Conservation (phyloP, 1,284 basidiomycete genomes). For the Ganoderma leucocontextum region DNA sequence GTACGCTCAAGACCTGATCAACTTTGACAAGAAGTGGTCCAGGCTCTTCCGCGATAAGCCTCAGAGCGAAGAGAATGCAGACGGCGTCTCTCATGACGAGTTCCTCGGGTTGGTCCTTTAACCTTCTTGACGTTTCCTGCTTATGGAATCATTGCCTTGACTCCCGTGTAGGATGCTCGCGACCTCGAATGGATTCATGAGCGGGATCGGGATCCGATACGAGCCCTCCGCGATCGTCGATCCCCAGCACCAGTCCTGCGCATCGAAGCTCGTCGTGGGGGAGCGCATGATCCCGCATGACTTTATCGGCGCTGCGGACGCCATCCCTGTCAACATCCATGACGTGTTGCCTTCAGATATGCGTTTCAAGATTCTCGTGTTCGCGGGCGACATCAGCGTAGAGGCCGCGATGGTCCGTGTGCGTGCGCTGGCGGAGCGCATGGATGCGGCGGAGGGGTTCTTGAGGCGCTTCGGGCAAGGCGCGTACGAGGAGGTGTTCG, state of each 20-base stretch:
- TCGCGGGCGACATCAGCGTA: slow-evolving; percentile 63
- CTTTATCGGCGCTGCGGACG: slow-evolving; percentile 71
- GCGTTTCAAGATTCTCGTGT: slow-evolving; percentile 78
- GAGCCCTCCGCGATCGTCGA: slow-evolving; percentile 59
- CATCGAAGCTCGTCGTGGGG: slow-evolving; percentile 62
- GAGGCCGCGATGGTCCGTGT: slow-evolving; percentile 49
- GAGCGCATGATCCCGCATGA: slow-evolving; percentile 67
- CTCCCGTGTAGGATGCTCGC: slow-evolving; percentile 53
- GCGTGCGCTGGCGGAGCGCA: slow-evolving; percentile 51
- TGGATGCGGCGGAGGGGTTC: slow-evolving; percentile 49
- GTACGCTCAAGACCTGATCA: slow-evolving; percentile 83
- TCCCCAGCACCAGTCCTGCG: slow-evolving; percentile 52
- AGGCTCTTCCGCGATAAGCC: slow-evolving; percentile 83
- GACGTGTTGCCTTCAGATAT: slow-evolving; percentile 73
- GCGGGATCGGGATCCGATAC: slow-evolving; percentile 74
- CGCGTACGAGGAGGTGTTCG: slow-evolving; percentile 49
- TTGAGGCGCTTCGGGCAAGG: slow-evolving; percentile 44
- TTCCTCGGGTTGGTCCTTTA: slow-evolving; percentile 59
- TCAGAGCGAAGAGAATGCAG: slow-evolving; percentile 58
- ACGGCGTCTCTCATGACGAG: slow-evolving; percentile 73
- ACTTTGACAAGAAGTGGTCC: slow-evolving; percentile 81
- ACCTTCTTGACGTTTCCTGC: not conserved
- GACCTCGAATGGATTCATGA: slow-evolving; percentile 64
- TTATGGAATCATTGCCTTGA: not conserved
- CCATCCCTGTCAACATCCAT: slow-evolving; percentile 70